Evolutionary conservation across 495 filamentous ascomycete species (phyloP).

Genomic region (Hyaloscypha finlandica): DNA sequence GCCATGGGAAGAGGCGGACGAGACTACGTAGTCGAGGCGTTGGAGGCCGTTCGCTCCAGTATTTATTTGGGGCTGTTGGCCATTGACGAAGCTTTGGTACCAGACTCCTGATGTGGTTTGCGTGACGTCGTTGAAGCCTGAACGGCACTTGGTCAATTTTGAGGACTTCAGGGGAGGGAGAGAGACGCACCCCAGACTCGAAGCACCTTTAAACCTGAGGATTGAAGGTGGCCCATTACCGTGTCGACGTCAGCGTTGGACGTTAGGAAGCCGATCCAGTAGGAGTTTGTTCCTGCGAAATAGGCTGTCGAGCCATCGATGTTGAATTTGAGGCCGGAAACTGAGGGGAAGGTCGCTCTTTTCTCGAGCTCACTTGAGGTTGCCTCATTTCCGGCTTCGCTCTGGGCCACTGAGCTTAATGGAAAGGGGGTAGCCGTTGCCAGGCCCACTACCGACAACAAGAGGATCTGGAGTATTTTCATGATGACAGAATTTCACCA

Average conservation of each 20-base stretch:
- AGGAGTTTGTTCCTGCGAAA: conserved; percentile 71
- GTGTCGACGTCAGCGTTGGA: conserved; percentile 62
- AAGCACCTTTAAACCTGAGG: conserved; percentile 63
- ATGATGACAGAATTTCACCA: background rate
- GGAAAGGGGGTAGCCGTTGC: background rate
- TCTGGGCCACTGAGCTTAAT: no score
- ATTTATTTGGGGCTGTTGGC: conserved; percentile 38
- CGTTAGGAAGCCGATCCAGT: conserved; percentile 68
- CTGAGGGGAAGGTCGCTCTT: background rate
- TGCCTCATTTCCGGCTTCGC: background rate
- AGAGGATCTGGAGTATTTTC: background rate
- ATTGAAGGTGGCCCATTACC: conserved; percentile 53
- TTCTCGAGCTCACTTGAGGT: background rate
- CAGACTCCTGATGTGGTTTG: conserved; percentile 53
- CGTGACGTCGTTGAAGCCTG: conserved; percentile 47
- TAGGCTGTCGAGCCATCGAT: conserved; percentile 65
- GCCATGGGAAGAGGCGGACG: conserved; percentile 53
- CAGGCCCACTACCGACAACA: background rate
- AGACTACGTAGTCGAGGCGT: conserved; percentile 60
- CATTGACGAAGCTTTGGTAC: conserved; percentile 38
- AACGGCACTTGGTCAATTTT: conserved; percentile 29
- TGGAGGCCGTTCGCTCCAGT: conserved; percentile 56
- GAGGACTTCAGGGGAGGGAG: conserved; percentile 58
- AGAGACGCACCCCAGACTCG: conserved; percentile 60
- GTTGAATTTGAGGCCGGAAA: conserved; percentile 54